These are phyloP conservation scores for Phaeosphaeriaceae sp. DNA, from an alignment of 2,329 filamentous ascomycete species.

Conservation along the genomic window DNA sequence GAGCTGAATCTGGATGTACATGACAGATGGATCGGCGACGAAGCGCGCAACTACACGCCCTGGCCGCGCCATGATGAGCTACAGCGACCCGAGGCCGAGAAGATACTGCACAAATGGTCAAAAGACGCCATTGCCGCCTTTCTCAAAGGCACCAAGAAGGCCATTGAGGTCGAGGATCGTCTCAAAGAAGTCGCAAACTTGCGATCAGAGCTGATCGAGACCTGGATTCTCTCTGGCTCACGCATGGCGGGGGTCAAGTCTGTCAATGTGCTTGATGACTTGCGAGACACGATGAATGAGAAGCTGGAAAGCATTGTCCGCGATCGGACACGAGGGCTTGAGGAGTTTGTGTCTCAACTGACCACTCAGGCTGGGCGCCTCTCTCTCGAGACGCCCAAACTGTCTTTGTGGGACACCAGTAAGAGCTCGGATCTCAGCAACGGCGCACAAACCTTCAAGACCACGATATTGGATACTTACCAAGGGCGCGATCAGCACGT, in stretches of 20 bases:
- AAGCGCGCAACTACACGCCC: slow-evolving; percentile 84
- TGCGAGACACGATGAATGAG: slow-evolving; percentile 73
- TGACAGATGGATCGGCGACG: slow-evolving; percentile 79
- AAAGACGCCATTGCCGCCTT: slow-evolving; percentile 48
- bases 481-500: slow-evolving; percentile 76
- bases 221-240: slow-evolving; percentile 75
- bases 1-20: slow-evolving; percentile 80
- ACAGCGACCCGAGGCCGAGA: slow-evolving; percentile 49
- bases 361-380: slow-evolving; percentile 67
- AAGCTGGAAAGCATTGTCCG: slow-evolving; percentile 71
- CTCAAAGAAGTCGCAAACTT: slow-evolving; percentile 74
- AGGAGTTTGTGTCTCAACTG: slow-evolving; percentile 70
- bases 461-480: slow-evolving; percentile 71
- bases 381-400: slow-evolving; percentile 55
- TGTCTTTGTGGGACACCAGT: slow-evolving; percentile 72
- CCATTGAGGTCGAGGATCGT: slow-evolving; percentile 66
- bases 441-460: slow-evolving; percentile 72
- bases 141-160: slow-evolving; percentile 66
- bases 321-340: slow-evolving; percentile 68
- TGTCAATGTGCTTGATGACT: slow-evolving; percentile 69
- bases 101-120: slow-evolving; percentile 50
- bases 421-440: slow-evolving; percentile 70
- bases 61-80: slow-evolving; percentile 83
- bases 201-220: slow-evolving; percentile 72
- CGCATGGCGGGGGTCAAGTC: slow-evolving; percentile 72